Conservation (phyloP, 2,329 filamentous ascomycete genomes). For the Claviceps quebecensis region DNA sequence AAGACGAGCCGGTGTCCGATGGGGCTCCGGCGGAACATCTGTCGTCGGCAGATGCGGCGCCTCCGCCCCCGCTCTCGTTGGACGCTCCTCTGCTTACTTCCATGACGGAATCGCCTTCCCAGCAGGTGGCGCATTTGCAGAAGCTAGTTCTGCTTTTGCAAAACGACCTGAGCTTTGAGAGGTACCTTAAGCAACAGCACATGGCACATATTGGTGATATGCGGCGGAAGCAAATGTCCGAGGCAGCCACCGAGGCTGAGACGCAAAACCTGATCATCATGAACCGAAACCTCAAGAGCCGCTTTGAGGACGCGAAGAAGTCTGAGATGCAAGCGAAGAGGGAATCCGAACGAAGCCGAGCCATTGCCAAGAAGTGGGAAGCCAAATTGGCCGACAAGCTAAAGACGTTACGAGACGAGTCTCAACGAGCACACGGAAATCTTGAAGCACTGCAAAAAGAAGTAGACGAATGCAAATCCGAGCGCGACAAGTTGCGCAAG, state of each 20-base stretch:
- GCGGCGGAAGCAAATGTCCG: constrained; percentile 58
- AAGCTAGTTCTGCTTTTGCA: constrained; percentile 62
- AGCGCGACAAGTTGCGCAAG: constrained; percentile 50
- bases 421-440: constrained; percentile 48
- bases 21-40: constrained; percentile 13
- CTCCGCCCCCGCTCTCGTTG: constrained; percentile 15
- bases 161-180: constrained; percentile 72
- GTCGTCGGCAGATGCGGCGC: neutral
- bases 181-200: constrained; percentile 73
- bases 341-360: constrained; percentile 58
- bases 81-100: constrained; percentile 18
- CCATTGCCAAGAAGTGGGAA: constrained; percentile 66
- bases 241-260: constrained; percentile 68
- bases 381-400: constrained; percentile 54
- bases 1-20: constrained; percentile 32
- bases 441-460: constrained; percentile 43
- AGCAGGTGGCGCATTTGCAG: constrained; percentile 42
- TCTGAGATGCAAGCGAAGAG: constrained; percentile 55
- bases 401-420: constrained; percentile 52
- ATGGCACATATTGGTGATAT: constrained; percentile 69
- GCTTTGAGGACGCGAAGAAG: constrained; percentile 59
- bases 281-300: constrained; percentile 59
- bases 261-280: constrained; percentile 68
- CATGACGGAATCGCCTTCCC: constrained; percentile 20
- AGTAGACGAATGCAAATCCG: constrained; percentile 40